Conservation (phyloP, 2,329 filamentous ascomycete genomes). For the Herpomyces periplanetae region DNA sequence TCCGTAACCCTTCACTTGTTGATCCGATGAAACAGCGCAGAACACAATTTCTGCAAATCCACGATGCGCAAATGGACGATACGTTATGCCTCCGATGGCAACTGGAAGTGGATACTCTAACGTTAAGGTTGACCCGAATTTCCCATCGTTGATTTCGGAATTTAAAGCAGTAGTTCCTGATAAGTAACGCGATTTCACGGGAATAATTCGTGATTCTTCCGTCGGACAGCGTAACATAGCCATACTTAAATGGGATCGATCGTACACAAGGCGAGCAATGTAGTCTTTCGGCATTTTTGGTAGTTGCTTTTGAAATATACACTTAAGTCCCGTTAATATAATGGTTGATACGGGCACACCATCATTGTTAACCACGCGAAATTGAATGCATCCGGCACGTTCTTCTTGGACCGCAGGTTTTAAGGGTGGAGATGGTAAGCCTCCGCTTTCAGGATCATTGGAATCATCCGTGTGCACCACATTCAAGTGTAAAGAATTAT, state of each 20-base stretch:
- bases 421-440: slow-evolving; percentile 4
- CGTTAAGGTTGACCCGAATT: too few species aligned
- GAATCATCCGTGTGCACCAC: neutral
- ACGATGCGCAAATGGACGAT: slow-evolving; percentile 61
- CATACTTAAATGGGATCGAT: slow-evolving; percentile 76
- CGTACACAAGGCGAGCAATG: slow-evolving; percentile 83
- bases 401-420: slow-evolving; percentile 71
- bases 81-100: slow-evolving; percentile 90
- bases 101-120: too few species aligned
- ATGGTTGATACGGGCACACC: slow-evolving; percentile 53
- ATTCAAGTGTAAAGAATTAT: too few species aligned
- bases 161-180: too few species aligned
- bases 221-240: slow-evolving; percentile 88
- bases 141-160: too few species aligned
- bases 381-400: slow-evolving; percentile 70
- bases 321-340: slow-evolving; percentile 76
- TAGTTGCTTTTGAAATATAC: slow-evolving; percentile 89
- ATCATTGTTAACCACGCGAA: slow-evolving; percentile 92
- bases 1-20: slow-evolving; percentile 93
- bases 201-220: slow-evolving; percentile 63
- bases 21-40: slow-evolving; percentile 81
- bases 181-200: too few species aligned
- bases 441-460: slow-evolving; percentile 2
- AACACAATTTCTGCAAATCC: slow-evolving; percentile 95
- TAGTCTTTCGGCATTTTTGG: slow-evolving; percentile 99